Conservation (phyloP, 805 yeast species). For the Lipomyces anomalus region DNA sequence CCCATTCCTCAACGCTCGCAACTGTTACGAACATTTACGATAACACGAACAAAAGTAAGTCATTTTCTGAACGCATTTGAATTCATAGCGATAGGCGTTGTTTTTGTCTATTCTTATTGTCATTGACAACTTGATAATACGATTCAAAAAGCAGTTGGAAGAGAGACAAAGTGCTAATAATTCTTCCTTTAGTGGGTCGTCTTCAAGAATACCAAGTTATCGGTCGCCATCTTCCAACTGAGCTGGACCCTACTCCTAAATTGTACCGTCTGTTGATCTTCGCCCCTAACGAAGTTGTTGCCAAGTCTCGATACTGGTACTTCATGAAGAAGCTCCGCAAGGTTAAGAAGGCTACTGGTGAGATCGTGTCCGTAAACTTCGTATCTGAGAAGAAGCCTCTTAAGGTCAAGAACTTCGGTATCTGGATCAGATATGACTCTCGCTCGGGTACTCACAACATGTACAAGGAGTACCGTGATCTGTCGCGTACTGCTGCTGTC, state of each 20-base stretch:
- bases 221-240: conserved; percentile 99
- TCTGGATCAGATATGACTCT: conserved; percentile 99
- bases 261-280: conserved; percentile 99
- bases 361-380: conserved; percentile 84
- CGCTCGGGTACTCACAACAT: conserved; percentile 99
- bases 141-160: neutral
- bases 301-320: conserved; percentile 99
- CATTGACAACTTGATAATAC: neutral
- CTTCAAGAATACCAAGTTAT: conserved; percentile 50
- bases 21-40: no score
- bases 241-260: conserved; percentile 98
- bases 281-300: conserved; percentile 98
- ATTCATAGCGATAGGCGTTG: no score
- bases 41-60: no score
- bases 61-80: no score
- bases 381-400: conserved; percentile 95
- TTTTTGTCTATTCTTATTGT: neutral
- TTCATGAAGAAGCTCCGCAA: conserved; percentile 98
- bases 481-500: conserved; percentile 98
- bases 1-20: no score
- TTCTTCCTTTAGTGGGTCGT: conserved; percentile 22
- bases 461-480: conserved; percentile 99
- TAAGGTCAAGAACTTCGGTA: conserved; percentile 98
- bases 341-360: conserved; percentile 99
- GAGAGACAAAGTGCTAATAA: no score